These are phyloP conservation scores for Tubosaeta brunneosetosa DNA, from an alignment of 768 basidiomycete species.

Conservation along the genomic window DNA sequence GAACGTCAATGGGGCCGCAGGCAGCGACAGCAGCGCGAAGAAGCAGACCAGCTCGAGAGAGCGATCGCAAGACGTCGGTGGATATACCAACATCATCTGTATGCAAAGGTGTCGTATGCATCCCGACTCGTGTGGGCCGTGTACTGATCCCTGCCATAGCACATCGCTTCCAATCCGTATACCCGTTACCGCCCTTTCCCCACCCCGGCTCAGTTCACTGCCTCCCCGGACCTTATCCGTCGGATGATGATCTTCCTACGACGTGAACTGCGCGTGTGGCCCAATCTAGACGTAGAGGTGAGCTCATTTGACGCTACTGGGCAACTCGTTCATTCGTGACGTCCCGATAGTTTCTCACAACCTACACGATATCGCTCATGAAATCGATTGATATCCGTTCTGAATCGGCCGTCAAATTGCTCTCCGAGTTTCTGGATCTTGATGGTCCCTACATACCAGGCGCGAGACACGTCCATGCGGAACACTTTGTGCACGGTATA, in stretches of 20 bases:
- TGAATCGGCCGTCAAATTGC: slow-evolving; percentile 75
- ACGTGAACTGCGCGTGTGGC: slow-evolving; percentile 85
- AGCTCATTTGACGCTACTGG: slow-evolving; percentile 15
- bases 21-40: slow-evolving; percentile 46
- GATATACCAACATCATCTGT: slow-evolving; percentile 76
- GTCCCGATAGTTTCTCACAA: slow-evolving; percentile 70
- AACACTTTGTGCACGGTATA: slow-evolving; percentile 92
- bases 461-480: slow-evolving; percentile 63
- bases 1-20: slow-evolving; percentile 56
- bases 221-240: slow-evolving; percentile 67
- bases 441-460: slow-evolving; percentile 55
- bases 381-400: slow-evolving; percentile 91
- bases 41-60: slow-evolving; percentile 66
- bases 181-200: slow-evolving; percentile 90
- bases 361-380: slow-evolving; percentile 85
- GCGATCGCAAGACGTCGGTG: slow-evolving; percentile 71
- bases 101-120: slow-evolving; percentile 62
- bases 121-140: neutral
- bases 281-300: slow-evolving; percentile 85
- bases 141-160: slow-evolving; percentile 43
- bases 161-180: slow-evolving; percentile 82
- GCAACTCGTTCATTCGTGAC: neutral
- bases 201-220: slow-evolving; percentile 77
- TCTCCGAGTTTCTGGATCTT: slow-evolving; percentile 87
- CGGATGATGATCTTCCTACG: slow-evolving; percentile 79